Conservation (phyloP, 2,329 filamentous ascomycete genomes). For the Hypoxylon sp. region DNA sequence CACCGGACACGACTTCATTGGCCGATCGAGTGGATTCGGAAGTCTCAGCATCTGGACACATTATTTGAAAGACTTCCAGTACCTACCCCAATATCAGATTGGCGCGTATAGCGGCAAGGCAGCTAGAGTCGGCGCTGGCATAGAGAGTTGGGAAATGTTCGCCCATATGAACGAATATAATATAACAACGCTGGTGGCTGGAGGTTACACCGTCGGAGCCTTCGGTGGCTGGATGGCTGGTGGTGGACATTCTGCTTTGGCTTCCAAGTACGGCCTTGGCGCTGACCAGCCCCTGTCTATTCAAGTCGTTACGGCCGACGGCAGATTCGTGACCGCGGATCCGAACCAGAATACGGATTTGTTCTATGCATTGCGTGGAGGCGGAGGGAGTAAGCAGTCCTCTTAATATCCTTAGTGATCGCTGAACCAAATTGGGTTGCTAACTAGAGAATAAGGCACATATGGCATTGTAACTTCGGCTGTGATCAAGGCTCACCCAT, state of each 20-base stretch:
- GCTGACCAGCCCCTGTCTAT: constrained; percentile 66
- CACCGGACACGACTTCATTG: constrained; percentile 64
- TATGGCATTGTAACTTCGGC: constrained; percentile 54
- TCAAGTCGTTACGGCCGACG: constrained; percentile 63
- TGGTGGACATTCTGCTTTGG: constrained; percentile 65
- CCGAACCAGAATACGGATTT: constrained; percentile 65
- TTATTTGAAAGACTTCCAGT: constrained; percentile 61
- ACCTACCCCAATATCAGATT: constrained; percentile 53
- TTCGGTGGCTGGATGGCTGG: constrained; percentile 68
- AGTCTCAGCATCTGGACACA: constrained; percentile 66
- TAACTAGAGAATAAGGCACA: constrained; percentile 43
- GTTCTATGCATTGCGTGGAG: constrained; percentile 70
- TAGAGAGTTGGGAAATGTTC: constrained; percentile 56
- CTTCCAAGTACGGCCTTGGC: constrained; percentile 63
- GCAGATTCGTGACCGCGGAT: constrained; percentile 62
- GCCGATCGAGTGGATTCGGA: constrained; percentile 63
- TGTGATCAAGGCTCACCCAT: constrained; percentile 52
- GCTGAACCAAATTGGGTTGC: not conserved
- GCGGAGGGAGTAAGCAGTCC: constrained; percentile 58
- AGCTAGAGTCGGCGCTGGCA: constrained; percentile 53
- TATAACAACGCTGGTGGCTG: constrained; percentile 54
- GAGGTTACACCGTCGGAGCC: constrained; percentile 56
- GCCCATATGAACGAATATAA: constrained; percentile 51
- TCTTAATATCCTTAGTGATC: not conserved
- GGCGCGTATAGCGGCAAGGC: constrained; percentile 54